Conservation (phyloP, 352 stramenopile species). For the Globisporangium parvum region DNA sequence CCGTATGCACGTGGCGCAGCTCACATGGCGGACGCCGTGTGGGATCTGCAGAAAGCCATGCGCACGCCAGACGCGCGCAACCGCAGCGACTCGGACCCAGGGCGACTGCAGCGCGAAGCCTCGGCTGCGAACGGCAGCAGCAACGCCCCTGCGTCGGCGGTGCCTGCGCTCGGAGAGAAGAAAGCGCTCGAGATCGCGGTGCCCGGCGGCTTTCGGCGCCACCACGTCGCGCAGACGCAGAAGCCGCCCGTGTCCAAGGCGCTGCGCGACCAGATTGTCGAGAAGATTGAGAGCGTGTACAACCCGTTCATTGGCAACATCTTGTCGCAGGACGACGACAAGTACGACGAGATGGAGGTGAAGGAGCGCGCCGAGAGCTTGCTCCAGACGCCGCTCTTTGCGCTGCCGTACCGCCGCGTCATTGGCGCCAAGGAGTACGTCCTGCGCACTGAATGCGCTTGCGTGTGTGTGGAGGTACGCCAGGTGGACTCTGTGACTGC, state of each 20-base stretch:
- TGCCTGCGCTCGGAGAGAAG: conserved; percentile 8
- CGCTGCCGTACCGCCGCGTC: conserved; percentile 19
- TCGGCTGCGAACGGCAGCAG: background rate
- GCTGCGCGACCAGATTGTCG: conserved; percentile 63
- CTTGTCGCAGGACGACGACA: conserved; percentile 76
- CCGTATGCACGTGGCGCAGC: no score
- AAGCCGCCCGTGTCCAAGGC: conserved; percentile 36
- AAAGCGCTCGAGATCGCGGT: conserved; percentile 63
- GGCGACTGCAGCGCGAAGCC: conserved; percentile 10
- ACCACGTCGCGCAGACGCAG: conserved; percentile 41
- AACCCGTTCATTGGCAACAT: conserved; percentile 81
- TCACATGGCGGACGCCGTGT: conserved; percentile 42
- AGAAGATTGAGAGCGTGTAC: conserved; percentile 71
- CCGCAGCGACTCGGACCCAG: conserved; percentile 56
- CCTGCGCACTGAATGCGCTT: no score
- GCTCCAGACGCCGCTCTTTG: conserved; percentile 57
- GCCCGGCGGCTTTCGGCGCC: conserved; percentile 60
- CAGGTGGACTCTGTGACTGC: no score
- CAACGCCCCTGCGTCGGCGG: conserved; percentile 19
- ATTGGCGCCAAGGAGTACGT: conserved; percentile 6
- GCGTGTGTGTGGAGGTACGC: no score
- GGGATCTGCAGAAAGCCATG: conserved; percentile 45
- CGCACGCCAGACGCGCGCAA: conserved; percentile 17
- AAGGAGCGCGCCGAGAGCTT: conserved; percentile 59
- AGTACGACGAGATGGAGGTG: conserved; percentile 67